These are phyloP conservation scores for Cladosporium sp. DNA, from an alignment of 2,329 filamentous ascomycete genomes.

Conservation along the genomic window DNA sequence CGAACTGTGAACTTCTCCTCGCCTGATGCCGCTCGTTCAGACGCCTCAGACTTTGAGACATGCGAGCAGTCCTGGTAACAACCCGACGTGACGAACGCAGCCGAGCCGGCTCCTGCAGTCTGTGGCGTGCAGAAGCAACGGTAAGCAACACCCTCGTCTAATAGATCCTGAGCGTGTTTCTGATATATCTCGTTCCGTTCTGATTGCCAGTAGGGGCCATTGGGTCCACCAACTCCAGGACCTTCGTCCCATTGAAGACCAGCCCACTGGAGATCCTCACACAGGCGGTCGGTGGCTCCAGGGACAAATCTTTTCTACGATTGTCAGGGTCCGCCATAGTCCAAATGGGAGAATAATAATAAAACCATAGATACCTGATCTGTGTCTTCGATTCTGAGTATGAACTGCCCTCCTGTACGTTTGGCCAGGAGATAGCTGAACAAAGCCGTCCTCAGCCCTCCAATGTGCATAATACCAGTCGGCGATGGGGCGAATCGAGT, in stretches of 20 bases:
- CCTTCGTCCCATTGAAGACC: slow-evolving; percentile 94
- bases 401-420: slow-evolving; percentile 83
- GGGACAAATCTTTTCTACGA: slow-evolving; percentile 73
- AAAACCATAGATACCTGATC: slow-evolving; percentile 66
- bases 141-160: slow-evolving; percentile 75
- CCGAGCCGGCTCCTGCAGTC: slow-evolving; percentile 55
- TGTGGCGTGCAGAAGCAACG: slow-evolving; percentile 81
- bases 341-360: background rate
- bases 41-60: slow-evolving; percentile 66
- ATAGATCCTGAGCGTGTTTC: slow-evolving; percentile 66
- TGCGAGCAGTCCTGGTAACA: slow-evolving; percentile 74
- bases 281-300: slow-evolving; percentile 76
- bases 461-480: slow-evolving; percentile 89
- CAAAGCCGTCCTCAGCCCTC: slow-evolving; percentile 87
- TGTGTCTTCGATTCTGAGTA: slow-evolving; percentile 91
- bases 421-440: slow-evolving; percentile 93
- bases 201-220: slow-evolving; percentile 88
- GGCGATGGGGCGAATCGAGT: slow-evolving; percentile 95
- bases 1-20: slow-evolving; percentile 77
- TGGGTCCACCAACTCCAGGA: slow-evolving; percentile 75
- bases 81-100: slow-evolving; percentile 60
- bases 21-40: slow-evolving; percentile 61
- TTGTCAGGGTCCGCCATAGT: background rate
- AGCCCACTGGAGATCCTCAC: slow-evolving; percentile 82
- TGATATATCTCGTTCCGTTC: slow-evolving; percentile 74